A percentile compares a stretch with the other conserved stretches of the same genome.
These are phyloP conservation scores for Epichloe coenophiala DNA, from an alignment of 2,329 filamentous ascomycete genomes.

Conservation along the genomic window DNA sequence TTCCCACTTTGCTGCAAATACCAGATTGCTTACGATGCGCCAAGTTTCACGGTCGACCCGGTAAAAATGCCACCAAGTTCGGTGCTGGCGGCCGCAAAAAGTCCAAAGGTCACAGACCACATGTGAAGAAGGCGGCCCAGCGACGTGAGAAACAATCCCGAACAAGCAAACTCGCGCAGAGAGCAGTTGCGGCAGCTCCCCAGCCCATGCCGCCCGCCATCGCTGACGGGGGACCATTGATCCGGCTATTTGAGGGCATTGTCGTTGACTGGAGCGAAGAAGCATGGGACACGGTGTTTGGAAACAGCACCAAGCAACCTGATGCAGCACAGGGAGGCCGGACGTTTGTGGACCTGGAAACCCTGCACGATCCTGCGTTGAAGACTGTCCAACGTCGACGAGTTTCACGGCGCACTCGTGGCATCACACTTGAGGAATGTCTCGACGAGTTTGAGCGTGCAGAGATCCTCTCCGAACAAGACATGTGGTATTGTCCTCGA, in stretches of 20 bases:
- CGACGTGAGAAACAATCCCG: constrained; percentile 29
- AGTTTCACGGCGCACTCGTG: constrained; percentile 39
- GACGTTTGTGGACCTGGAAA: constrained; percentile 41
- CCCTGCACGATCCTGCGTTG: constrained; percentile 49
- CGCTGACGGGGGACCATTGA: constrained; percentile 47
- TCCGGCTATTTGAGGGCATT: constrained; percentile 72
- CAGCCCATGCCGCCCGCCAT: constrained; percentile 25
- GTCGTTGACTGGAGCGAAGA: constrained; percentile 73
- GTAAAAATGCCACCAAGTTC: constrained; percentile 13
- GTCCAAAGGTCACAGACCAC: constrained; percentile 29
- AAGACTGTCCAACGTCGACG: constrained; percentile 49
- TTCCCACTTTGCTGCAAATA: neutral
- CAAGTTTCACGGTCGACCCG: constrained; percentile 9
- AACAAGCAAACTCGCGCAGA: constrained; percentile 24
- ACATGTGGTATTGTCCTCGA: constrained; percentile 93
- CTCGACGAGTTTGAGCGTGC: constrained; percentile 89
- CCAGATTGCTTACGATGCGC: neutral
- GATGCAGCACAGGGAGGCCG: constrained; percentile 42
- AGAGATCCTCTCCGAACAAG: constrained; percentile 85
- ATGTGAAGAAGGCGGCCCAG: constrained; percentile 36
- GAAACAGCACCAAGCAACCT: constrained; percentile 17
- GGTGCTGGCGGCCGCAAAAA: constrained; percentile 33
- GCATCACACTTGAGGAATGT: constrained; percentile 78
- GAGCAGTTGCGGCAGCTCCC: constrained; percentile 17
- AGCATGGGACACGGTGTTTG: constrained; percentile 60